These are phyloP conservation scores for Solanum boliviense DNA, from an alignment of 257 asterid genomes.

Conservation along the genomic window DNA sequence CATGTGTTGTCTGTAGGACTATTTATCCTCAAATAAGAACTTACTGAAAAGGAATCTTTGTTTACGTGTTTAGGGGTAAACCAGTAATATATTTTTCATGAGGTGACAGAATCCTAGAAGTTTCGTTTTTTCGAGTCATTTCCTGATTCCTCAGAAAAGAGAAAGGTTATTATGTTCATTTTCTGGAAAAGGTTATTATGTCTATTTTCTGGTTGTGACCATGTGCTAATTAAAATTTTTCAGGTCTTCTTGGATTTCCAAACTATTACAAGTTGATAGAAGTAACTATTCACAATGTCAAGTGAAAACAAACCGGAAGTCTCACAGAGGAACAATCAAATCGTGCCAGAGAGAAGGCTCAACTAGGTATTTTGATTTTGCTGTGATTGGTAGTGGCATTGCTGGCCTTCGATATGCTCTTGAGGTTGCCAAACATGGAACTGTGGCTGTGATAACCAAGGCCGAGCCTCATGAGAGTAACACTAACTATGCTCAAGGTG, in stretches of 20 bases:
- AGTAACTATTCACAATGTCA: conserved; percentile 11
- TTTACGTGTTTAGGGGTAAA: not conserved
- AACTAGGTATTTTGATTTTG: conserved; percentile 70
- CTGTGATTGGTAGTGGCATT: conserved; percentile 93
- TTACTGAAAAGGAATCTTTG: not conserved
- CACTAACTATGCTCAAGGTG: conserved; percentile 98
- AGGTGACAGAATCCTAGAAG: not conserved
- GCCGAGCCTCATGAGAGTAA: conserved; percentile 98
- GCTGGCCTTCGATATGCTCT: conserved; percentile 99
- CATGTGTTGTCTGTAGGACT: not conserved
- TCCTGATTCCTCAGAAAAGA: not conserved
- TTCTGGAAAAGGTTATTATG: not conserved
- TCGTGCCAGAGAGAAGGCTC: conserved; percentile 51
- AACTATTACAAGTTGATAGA: conserved; percentile 22
- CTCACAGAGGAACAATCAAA: conserved; percentile 20
- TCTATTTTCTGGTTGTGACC: not conserved
- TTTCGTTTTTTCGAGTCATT: not conserved
- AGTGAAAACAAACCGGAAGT: conserved; percentile 22
- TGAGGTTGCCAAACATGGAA: conserved; percentile 87
- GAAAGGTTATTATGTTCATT: not conserved
- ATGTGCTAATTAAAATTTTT: not conserved
- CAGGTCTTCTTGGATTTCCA: conserved; percentile 67
- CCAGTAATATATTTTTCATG: not conserved
- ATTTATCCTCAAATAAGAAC: not conserved
- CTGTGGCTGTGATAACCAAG: conserved; percentile 88